These are phyloP conservation scores for Ambrosiella xylebori DNA, from an alignment of 2,329 filamentous ascomycete species.

Conservation along the genomic window DNA sequence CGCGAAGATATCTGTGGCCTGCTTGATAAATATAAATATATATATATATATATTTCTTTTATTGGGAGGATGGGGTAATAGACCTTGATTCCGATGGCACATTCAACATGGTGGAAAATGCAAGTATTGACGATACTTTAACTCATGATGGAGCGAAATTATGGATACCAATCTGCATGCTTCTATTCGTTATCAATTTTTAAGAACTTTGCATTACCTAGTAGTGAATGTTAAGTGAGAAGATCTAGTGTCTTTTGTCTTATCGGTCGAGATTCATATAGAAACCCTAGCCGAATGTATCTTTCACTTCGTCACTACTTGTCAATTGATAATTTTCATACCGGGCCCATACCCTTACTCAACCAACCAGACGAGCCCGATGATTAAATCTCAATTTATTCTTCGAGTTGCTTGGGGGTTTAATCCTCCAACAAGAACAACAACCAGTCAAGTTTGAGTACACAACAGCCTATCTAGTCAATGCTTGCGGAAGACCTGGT, in stretches of 20 bases:
- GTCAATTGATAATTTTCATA: not conserved
- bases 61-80: too few relatives aligned
- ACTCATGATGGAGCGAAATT: not conserved
- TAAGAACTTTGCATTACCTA: too few relatives aligned
- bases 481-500: not conserved
- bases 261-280: not conserved
- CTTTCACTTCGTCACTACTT: not conserved
- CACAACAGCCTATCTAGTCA: not conserved
- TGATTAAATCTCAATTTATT: constrained; percentile 1
- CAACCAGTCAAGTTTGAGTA: not conserved
- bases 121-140: not conserved
- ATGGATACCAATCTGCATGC: not conserved
- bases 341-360: not conserved
- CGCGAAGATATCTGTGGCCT: not conserved
- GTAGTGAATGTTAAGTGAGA: not conserved
- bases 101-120: not conserved
- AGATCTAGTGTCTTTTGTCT: not conserved
- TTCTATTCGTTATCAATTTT: too few relatives aligned
- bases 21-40: too few relatives aligned
- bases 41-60: too few relatives aligned
- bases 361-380: not conserved
- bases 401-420: not conserved
- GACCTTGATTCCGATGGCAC: not conserved
- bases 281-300: not conserved
- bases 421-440: not conserved